phyloP scores from a whole-genome alignment of 1,284 basidiomycete genomes.

The Heterobasidion irregulare region DNA sequence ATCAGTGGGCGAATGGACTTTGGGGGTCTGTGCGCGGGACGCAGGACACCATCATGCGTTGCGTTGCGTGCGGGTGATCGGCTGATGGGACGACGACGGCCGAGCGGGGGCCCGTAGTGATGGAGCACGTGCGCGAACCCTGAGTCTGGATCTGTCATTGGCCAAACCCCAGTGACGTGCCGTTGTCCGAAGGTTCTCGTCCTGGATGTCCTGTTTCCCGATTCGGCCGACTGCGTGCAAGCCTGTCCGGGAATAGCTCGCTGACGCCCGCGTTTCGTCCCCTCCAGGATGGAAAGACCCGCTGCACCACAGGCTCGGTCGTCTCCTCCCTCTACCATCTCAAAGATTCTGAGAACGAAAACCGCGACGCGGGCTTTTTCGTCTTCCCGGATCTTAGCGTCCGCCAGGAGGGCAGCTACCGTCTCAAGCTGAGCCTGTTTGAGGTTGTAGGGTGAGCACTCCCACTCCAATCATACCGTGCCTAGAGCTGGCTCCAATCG shows the following conservation, averaged over 20 bases:
- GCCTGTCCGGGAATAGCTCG: no score
- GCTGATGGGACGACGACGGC: no score
- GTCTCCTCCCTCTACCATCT: constrained; percentile 93
- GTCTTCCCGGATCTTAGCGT: constrained; percentile 86
- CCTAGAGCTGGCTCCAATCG: background rate
- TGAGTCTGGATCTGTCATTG: no score
- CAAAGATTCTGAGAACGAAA: constrained; percentile 82
- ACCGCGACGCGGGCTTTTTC: constrained; percentile 85
- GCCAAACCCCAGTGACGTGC: no score
- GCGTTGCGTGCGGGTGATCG: no score
- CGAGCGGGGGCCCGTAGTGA: no score
- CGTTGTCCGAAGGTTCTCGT: no score
- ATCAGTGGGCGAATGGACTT: background rate
- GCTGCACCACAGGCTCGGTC: constrained; percentile 83
- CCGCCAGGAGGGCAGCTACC: constrained; percentile 80
- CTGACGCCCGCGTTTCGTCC: background rate
- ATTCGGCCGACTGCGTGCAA: no score
- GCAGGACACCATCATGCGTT: no score
- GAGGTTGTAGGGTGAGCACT: constrained; percentile 81
- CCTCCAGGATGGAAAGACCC: constrained; percentile 79
- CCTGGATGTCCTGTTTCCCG: no score
- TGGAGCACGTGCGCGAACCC: no score
- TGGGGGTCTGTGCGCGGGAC: background rate
- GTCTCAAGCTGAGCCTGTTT: constrained; percentile 86
- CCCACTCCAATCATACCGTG: background rate